These are phyloP conservation scores for Phanerochaete sordida DNA, from an alignment of 768 basidiomycete genomes.

Conservation along the genomic window DNA sequence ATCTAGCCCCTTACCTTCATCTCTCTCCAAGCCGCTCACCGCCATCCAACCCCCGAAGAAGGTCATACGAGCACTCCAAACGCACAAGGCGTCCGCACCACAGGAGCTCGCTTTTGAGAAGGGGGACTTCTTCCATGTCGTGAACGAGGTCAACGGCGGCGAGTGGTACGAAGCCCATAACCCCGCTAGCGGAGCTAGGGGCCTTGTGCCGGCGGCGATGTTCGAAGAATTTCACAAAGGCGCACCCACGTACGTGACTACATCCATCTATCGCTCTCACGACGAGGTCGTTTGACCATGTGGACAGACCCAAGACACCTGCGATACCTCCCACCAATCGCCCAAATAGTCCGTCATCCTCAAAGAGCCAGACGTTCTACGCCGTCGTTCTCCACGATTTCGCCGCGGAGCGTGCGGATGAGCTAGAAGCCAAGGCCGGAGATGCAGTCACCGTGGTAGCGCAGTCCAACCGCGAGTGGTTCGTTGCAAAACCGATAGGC, in stretches of 20 bases:
- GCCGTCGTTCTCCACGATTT: conserved; percentile 97
- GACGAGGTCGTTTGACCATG: neutral
- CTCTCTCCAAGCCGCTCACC: conserved; percentile 62
- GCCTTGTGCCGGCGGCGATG: conserved; percentile 80
- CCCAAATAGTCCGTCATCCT: conserved; percentile 30
- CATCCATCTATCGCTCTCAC: neutral
- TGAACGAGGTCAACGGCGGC: conserved; percentile 58
- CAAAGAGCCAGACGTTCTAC: conserved; percentile 71
- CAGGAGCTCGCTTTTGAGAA: conserved; percentile 87
- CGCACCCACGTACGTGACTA: conserved; percentile 9
- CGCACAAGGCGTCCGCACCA: conserved; percentile 66
- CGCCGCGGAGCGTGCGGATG: conserved; percentile 90
- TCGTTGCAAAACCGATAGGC: conserved; percentile 98
- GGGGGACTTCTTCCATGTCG: conserved; percentile 98
- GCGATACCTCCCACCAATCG: conserved; percentile 14
- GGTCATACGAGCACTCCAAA: conserved; percentile 81
- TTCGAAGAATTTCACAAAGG: conserved; percentile 88
- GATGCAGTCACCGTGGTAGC: conserved; percentile 97
- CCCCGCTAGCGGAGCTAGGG: conserved; percentile 85
- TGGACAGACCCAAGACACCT: conserved; percentile 15
- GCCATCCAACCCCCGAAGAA: conserved; percentile 86
- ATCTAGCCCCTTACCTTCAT: conserved; percentile 61
- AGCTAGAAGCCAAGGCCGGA: conserved; percentile 91
- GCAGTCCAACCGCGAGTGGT: conserved; percentile 99
- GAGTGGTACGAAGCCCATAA: conserved; percentile 95